phyloP scores from a whole-genome alignment of 768 basidiomycete species.

The Boletus edulis region DNA sequence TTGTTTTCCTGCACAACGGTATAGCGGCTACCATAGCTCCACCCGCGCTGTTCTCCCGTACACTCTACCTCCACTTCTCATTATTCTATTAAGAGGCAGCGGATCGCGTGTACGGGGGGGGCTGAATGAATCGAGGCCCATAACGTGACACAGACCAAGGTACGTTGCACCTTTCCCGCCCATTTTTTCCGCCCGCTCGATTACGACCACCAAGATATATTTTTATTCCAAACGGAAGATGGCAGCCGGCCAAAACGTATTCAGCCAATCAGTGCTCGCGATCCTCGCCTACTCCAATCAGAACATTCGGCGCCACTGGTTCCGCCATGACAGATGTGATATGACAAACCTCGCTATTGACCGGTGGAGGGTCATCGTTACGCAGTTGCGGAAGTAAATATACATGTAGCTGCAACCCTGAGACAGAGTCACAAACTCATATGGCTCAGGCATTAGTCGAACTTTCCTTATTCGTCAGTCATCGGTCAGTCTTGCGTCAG shows the following conservation, averaged over 20 bases:
- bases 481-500: background rate
- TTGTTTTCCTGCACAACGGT: background rate
- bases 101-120: slow-evolving; percentile 10
- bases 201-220: background rate
- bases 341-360: background rate
- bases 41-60: background rate
- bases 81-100: slow-evolving; percentile 2
- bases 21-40: background rate
- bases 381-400: background rate
- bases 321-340: background rate
- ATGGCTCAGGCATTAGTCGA: too few relatives aligned
- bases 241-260: background rate
- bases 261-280: slow-evolving; percentile 15
- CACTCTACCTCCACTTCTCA: background rate
- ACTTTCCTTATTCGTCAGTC: background rate
- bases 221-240: background rate
- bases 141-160: background rate
- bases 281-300: slow-evolving; percentile 22
- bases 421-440: background rate
- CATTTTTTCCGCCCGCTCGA: slow-evolving; percentile 26
- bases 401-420: background rate
- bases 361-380: background rate
- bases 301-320: slow-evolving; percentile 10
- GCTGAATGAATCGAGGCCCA: background rate
- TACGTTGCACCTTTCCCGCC: background rate